Conservation (phyloP, 192 early-diverging fungal species). For the Rhizophagus clarus region DNA sequence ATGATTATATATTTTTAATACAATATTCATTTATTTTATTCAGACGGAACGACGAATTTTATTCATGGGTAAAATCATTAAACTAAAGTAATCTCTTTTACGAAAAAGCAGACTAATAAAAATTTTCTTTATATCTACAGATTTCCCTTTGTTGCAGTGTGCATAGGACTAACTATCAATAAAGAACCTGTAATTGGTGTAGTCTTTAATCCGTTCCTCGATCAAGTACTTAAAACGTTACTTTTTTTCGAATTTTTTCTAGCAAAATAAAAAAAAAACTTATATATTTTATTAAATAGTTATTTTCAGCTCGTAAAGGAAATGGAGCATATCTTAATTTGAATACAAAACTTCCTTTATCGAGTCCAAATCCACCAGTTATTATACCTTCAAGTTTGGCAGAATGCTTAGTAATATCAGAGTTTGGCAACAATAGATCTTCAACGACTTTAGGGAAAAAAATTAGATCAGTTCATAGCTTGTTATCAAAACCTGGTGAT, state of each 20-base stretch:
- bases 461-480: slow-evolving; percentile 63
- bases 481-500: slow-evolving; percentile 58
- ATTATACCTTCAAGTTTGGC: slow-evolving; percentile 62
- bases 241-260: background rate
- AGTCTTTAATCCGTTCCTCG: slow-evolving; percentile 86
- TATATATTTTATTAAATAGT: slow-evolving; percentile 14
- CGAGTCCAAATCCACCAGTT: slow-evolving; percentile 49
- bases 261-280: background rate
- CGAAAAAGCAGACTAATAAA: slow-evolving; percentile 53
- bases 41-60: slow-evolving; percentile 81
- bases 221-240: slow-evolving; percentile 64
- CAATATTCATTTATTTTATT: background rate
- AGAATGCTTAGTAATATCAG: slow-evolving; percentile 76
- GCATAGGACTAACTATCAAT: slow-evolving; percentile 80
- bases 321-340: slow-evolving; percentile 68
- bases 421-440: slow-evolving; percentile 78
- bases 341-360: slow-evolving; percentile 60
- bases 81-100: background rate
- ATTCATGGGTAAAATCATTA: slow-evolving; percentile 52
- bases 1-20: background rate
- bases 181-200: slow-evolving; percentile 83
- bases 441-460: slow-evolving; percentile 64
- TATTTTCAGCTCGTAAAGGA: slow-evolving; percentile 59
- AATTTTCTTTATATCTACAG: slow-evolving; percentile 37
- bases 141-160: slow-evolving; percentile 84